A percentile compares a stretch with the other conserved stretches of the same genome.
These are phyloP conservation scores for Thinopyrum elongatum DNA, from an alignment of 176 grass and related monocot genomes.

Conservation along the genomic window DNA sequence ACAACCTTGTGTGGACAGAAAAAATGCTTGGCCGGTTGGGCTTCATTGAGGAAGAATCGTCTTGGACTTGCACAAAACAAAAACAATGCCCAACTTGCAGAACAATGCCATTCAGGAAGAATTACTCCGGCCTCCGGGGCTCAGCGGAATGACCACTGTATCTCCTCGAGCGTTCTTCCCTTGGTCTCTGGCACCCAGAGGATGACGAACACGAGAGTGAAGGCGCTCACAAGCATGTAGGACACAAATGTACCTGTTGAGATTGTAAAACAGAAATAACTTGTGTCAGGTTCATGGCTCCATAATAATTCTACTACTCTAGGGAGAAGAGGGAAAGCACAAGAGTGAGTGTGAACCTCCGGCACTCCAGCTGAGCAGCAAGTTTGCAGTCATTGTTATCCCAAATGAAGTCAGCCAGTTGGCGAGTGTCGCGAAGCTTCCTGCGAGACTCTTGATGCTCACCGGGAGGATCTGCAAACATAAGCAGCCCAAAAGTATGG, in stretches of 20 bases:
- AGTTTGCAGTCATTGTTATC: conserved; percentile 90
- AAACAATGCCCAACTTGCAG: neutral
- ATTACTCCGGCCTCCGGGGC: neutral
- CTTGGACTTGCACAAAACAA: neutral
- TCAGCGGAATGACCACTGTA: conserved; percentile 88
- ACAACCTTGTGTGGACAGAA: conserved; percentile 8
- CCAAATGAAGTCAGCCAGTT: conserved; percentile 88
- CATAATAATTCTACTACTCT: neutral
- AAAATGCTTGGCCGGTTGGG: conserved; percentile 5
- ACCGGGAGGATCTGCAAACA: conserved; percentile 57
- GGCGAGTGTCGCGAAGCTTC: conserved; percentile 81
- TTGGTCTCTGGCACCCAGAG: conserved; percentile 93
- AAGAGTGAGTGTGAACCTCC: conserved; percentile 49
- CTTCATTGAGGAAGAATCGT: neutral
- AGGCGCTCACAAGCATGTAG: conserved; percentile 63
- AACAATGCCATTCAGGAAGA: neutral
- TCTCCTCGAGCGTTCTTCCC: conserved; percentile 88
- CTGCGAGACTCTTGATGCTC: conserved; percentile 87
- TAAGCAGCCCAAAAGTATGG: neutral
- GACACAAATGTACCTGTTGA: conserved; percentile 68
- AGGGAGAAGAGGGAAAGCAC: neutral
- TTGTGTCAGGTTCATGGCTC: conserved; percentile 7
- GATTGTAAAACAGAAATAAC: neutral
- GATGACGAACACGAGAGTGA: conserved; percentile 67
- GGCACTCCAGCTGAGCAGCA: conserved; percentile 79